Evolutionary conservation across 2,329 filamentous ascomycete species (phyloP).

Genomic region (Aspergillus amoenus): DNA sequence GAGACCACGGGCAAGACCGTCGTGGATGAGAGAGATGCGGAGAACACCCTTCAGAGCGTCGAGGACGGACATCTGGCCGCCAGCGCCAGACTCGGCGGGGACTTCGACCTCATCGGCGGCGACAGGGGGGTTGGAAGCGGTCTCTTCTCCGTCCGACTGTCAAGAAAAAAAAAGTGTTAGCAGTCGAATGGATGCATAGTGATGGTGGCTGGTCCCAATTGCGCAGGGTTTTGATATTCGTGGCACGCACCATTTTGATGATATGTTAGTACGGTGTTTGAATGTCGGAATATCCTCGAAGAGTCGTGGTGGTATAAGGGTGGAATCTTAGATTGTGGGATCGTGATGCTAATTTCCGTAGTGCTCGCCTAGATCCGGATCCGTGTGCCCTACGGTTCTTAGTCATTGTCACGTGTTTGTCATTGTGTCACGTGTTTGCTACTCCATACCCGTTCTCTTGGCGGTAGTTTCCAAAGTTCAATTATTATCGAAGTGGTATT

Average conservation of each 20-base stretch:
- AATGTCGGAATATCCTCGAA: conserved; percentile 56
- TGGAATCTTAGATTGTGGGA: conserved; percentile 25
- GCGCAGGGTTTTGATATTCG: background rate
- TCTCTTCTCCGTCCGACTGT: conserved; percentile 99
- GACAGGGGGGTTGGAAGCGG: conserved; percentile 66
- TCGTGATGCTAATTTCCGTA: conserved; percentile 21
- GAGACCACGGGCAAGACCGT: conserved; percentile 96
- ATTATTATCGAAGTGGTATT: background rate
- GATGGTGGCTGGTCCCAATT: background rate
- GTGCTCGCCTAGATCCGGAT: conserved; percentile 28
- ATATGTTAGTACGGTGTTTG: conserved; percentile 27
- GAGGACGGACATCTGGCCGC: conserved; percentile 84
- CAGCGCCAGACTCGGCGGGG: conserved; percentile 75
- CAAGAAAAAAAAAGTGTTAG: background rate
- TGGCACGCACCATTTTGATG: conserved; percentile 48
- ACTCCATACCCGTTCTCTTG: too few species aligned
- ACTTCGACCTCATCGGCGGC: conserved; percentile 89
- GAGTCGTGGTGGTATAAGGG: conserved; percentile 40
- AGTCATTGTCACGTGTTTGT: conserved; percentile 10
- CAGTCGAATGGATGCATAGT: background rate
- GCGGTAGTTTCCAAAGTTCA: too few species aligned
- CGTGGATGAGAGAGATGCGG: conserved; percentile 98
- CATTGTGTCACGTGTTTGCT: background rate
- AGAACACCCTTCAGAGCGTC: conserved; percentile 98
- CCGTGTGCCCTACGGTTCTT: conserved; percentile 23